A percentile compares a stretch with the other conserved stretches of the same genome.
Evolutionary conservation across 1,284 basidiomycete species (phyloP).

Genomic region (Malassezia japonica): DNA sequence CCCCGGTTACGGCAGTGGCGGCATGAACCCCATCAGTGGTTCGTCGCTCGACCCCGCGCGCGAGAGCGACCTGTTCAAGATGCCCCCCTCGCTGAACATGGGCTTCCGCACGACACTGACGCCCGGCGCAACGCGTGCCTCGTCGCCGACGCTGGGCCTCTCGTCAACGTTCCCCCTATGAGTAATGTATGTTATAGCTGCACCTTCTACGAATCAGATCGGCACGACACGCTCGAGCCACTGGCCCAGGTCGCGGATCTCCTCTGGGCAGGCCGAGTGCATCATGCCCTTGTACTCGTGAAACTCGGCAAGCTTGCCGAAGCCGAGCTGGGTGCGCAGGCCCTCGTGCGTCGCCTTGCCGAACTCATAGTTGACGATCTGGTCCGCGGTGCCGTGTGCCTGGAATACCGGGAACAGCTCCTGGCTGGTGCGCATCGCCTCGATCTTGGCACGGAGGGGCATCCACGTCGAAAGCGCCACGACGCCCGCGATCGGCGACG

Average conservation of each 20-base stretch:
- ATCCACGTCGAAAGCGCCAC: conserved; percentile 42
- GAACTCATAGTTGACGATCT: conserved; percentile 35
- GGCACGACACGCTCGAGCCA: conserved; percentile 16
- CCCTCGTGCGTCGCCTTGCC: conserved; percentile 27
- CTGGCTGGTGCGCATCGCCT: conserved; percentile 20
- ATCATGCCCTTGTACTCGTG: conserved; percentile 39
- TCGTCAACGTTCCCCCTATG: conserved; percentile 7
- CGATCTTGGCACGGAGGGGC: conserved; percentile 37
- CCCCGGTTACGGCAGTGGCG: conserved; percentile 15
- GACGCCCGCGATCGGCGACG: conserved; percentile 32
- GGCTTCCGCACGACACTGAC: conserved; percentile 9
- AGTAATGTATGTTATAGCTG: neutral
- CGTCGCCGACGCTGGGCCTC: conserved; percentile 11
- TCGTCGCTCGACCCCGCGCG: conserved; percentile 3
- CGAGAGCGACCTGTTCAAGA: conserved; percentile 10
- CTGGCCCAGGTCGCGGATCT: conserved; percentile 17
- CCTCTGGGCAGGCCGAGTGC: conserved; percentile 43
- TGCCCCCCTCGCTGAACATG: neutral
- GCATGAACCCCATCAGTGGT: neutral
- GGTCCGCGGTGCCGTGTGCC: conserved; percentile 41
- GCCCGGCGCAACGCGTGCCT: conserved; percentile 18
- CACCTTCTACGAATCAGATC: neutral
- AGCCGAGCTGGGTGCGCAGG: conserved; percentile 27
- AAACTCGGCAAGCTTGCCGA: conserved; percentile 25
- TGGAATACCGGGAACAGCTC: conserved; percentile 34